Percentiles rank a stretch among this genome's conserved stretches.
phyloP scores from a whole-genome alignment of 495 filamentous ascomycete species.

The Jackrogersella minutella region DNA sequence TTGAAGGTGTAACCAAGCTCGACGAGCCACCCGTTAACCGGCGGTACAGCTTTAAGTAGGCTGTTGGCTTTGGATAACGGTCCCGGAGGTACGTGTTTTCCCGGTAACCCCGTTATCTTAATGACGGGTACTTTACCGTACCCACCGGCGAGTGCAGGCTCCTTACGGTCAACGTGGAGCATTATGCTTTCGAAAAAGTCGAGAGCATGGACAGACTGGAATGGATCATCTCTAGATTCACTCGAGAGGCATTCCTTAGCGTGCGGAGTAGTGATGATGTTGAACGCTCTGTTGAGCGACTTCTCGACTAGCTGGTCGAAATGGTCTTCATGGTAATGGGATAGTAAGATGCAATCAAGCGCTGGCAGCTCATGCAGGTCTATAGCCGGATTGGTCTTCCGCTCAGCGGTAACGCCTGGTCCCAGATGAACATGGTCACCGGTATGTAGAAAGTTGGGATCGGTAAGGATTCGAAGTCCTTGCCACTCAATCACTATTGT shows the following conservation, averaged over 20 bases:
- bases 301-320: slow-evolving; percentile 71
- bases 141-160: slow-evolving; percentile 11
- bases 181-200: slow-evolving; percentile 63
- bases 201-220: slow-evolving; percentile 62
- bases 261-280: slow-evolving; percentile 73
- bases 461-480: slow-evolving; percentile 70
- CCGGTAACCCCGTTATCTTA: slow-evolving; percentile 72
- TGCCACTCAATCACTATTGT: slow-evolving; percentile 73
- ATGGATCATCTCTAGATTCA: slow-evolving; percentile 54
- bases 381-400: slow-evolving; percentile 66
- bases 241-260: slow-evolving; percentile 60
- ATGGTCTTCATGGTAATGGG: slow-evolving; percentile 73
- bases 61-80: slow-evolving; percentile 61
- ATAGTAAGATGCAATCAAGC: slow-evolving; percentile 68
- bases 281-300: slow-evolving; percentile 62
- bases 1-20: slow-evolving; percentile 62
- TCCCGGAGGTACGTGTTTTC: slow-evolving; percentile 70
- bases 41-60: slow-evolving; percentile 69
- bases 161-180: slow-evolving; percentile 53
- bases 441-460: slow-evolving; percentile 75
- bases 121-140: slow-evolving; percentile 48
- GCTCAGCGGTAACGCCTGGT: slow-evolving; percentile 62
- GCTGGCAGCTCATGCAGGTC: slow-evolving; percentile 68
- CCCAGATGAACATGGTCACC: slow-evolving; percentile 75
- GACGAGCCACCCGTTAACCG: slow-evolving; percentile 77